Percentiles rank a stretch among this genome's conserved stretches.
Conservation (phyloP, 108 stramenopile genomes). For the Fistulifera pelliculosa region DNA sequence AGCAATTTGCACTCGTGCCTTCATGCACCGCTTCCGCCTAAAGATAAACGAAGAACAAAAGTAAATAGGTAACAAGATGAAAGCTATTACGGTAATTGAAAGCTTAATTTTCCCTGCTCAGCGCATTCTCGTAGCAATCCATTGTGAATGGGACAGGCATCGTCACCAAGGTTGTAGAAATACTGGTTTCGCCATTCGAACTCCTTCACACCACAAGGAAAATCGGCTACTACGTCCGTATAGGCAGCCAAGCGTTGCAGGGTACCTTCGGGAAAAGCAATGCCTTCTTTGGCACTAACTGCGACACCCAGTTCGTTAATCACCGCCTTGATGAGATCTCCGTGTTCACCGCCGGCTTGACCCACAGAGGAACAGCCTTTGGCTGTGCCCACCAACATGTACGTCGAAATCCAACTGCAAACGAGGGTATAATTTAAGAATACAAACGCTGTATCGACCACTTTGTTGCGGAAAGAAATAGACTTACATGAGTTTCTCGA, state of each 20-base stretch:
- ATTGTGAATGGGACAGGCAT: conserved; percentile 62
- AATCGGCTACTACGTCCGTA: conserved; percentile 83
- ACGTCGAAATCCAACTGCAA: conserved; percentile 75
- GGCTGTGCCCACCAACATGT: conserved; percentile 84
- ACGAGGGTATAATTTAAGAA: neutral
- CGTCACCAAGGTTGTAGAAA: conserved; percentile 62
- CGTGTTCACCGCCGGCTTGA: conserved; percentile 51
- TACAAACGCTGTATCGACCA: no score
- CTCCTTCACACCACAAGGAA: conserved; percentile 90
- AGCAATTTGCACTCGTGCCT: no score
- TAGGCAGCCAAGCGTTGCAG: conserved; percentile 77
- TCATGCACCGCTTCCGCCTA: no score
- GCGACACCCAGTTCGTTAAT: conserved; percentile 56
- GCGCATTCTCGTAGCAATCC: conserved; percentile 48
- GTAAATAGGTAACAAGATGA: no score
- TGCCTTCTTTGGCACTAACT: conserved; percentile 47
- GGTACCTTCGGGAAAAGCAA: conserved; percentile 43
- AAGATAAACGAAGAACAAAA: no score
- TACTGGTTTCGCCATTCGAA: conserved; percentile 90
- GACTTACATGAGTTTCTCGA: conserved; percentile 85
- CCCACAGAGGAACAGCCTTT: conserved; percentile 73
- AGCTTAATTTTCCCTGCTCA: conserved; percentile 44
- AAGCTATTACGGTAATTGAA: conserved; percentile 41
- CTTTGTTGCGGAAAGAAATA: neutral
- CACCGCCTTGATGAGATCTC: conserved; percentile 48